Conservation (phyloP, 1,139 yeast genomes). For the Suhomyces terraborum region DNA sequence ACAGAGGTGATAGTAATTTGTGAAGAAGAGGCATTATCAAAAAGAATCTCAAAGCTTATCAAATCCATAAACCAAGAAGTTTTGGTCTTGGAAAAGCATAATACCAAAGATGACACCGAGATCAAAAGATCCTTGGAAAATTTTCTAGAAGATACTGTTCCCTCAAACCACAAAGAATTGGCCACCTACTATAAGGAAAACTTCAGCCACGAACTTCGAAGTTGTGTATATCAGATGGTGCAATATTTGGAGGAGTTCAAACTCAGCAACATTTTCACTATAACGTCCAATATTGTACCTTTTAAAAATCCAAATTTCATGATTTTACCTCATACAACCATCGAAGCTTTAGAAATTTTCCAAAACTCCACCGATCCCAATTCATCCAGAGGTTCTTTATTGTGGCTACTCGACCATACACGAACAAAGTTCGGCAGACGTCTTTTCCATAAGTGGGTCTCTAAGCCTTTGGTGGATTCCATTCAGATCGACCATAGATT, state of each 20-base stretch:
- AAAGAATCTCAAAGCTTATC: slow-evolving; percentile 27
- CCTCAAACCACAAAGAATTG: slow-evolving; percentile 19
- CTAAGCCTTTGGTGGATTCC: slow-evolving; percentile 63
- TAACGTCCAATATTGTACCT: slow-evolving; percentile 51
- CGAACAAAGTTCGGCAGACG: slow-evolving; percentile 76
- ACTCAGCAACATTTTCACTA: slow-evolving; percentile 56
- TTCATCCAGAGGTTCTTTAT: slow-evolving; percentile 63
- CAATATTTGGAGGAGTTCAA: slow-evolving; percentile 63
- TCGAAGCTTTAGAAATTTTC: slow-evolving; percentile 74
- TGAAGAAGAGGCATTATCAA: slow-evolving; percentile 27
- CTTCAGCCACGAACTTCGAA: slow-evolving; percentile 29
- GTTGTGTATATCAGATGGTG: slow-evolving; percentile 52
- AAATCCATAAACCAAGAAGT: slow-evolving; percentile 21
- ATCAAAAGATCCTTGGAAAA: slow-evolving; percentile 17
- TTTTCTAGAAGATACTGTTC: slow-evolving; percentile 18
- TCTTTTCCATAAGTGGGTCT: slow-evolving; percentile 68
- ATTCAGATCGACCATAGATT: slow-evolving; percentile 58
- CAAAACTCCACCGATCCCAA: slow-evolving; percentile 57
- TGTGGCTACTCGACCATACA: slow-evolving; percentile 82
- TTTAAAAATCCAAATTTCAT: slow-evolving; percentile 59
- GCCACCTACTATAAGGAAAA: slow-evolving; percentile 29
- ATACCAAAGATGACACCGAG: slow-evolving; percentile 1
- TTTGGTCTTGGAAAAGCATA: slow-evolving; percentile 14
- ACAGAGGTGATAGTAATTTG: slow-evolving; percentile 63
- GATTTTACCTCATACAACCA: slow-evolving; percentile 68